Evolutionary conservation across 371 early-diverging fungal genomes (phyloP), one percentile per base, ranked within the genome.

Genomic region (Lichtheimia hyalospora): DNA sequence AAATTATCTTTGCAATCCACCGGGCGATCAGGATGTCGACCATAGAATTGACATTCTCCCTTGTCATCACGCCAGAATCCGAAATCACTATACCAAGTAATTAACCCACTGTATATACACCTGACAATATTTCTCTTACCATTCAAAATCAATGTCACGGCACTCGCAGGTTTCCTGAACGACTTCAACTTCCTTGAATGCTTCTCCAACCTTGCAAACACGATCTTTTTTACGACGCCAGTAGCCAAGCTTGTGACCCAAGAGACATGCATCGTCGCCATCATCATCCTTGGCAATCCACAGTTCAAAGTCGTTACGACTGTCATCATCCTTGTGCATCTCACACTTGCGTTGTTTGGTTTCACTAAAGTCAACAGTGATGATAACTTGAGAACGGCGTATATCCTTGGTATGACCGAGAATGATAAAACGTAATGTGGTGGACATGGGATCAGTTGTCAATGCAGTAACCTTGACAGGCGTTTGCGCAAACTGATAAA

Each of bases 211-310:
- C 39, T 67, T 84, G 69, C 96, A 96, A 3, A 73, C 68, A 39
- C 84, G 86, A 51, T 84, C 84, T 14, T 79, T 72, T 81, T 94
- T 94, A 60, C 95, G 88, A 5, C 96, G 84, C 84, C 89, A 91
- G 66, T 88, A 89, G 5, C 70, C 75, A 6, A 77, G 77, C 66
- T 71, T 68, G 39, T 72, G 69, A 18, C 83, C 83, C 15, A 81
- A 58, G 2, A 82, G 52, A 54, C 82, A 74, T 3, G 69, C 62
- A 34, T 81, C 71, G 48, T 74, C 75, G n/a, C 74, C 69, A 42
- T 77, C 79, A 39, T 84, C 85, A 49, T 87, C 84, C 54, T 78
- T 67, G 34, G 91, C 87, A 27, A 84, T 72, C 92, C 92, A 92
- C 43, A 77, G 74, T 61, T 92, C 93, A 77, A 89, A 92, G 66